Conservation (phyloP, 176 grass and related monocot species). For the Phragmites australis region DNA sequence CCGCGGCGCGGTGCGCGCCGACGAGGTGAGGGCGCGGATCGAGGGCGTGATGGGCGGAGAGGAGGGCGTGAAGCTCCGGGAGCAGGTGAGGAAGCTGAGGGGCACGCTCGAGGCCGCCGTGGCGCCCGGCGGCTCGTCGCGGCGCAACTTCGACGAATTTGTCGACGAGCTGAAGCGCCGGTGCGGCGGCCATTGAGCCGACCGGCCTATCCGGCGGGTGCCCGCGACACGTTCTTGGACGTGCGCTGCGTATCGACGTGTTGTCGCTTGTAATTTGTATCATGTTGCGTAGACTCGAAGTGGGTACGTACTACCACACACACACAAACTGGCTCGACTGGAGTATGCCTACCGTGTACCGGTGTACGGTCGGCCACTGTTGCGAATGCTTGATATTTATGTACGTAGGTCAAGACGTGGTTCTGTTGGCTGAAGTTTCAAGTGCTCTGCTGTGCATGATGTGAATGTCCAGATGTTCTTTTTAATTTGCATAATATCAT, state of each 20-base stretch:
- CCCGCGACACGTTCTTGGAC: not conserved
- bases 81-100: slow-evolving; percentile 40
- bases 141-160: slow-evolving; percentile 56
- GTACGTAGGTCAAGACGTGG: not conserved
- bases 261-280: not conserved
- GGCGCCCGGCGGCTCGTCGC: slow-evolving; percentile 52
- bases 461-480: not conserved
- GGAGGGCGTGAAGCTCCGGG: slow-evolving; percentile 34
- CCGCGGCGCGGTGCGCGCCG: slow-evolving; percentile 36
- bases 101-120: slow-evolving; percentile 35
- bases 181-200: not conserved
- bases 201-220: no score
- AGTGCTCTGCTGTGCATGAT: not conserved
- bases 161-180: slow-evolving; percentile 45
- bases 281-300: not conserved
- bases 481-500: no score
- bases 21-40: slow-evolving; percentile 45
- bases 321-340: not conserved
- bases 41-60: slow-evolving; percentile 43
- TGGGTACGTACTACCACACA: not conserved
- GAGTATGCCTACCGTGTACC: no score
- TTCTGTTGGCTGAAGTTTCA: not conserved
- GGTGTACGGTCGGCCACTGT: not conserved
- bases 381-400: not conserved
- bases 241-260: no score